These are phyloP conservation scores for Hanseniaspora sp. DNA, from an alignment of 1,139 yeast genomes.

Conservation along the genomic window DNA sequence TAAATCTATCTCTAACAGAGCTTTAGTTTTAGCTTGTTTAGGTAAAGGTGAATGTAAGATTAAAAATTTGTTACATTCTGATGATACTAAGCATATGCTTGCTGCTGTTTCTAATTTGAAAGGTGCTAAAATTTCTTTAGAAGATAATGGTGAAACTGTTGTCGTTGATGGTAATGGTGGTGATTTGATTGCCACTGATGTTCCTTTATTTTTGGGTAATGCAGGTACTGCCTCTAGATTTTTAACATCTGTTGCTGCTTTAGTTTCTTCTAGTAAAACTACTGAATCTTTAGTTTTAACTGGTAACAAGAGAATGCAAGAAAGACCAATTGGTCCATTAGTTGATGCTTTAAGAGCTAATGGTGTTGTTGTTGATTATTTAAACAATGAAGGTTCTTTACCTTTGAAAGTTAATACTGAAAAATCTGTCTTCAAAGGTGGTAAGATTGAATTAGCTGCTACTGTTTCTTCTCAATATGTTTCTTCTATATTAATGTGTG, in stretches of 20 bases:
- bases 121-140: constrained; percentile 70
- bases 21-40: constrained; percentile 81
- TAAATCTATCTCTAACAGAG: constrained; percentile 91
- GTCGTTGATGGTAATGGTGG: constrained; percentile 88
- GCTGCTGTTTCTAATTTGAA: constrained; percentile 67
- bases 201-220: constrained; percentile 76
- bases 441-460: constrained; percentile 86
- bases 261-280: constrained; percentile 42
- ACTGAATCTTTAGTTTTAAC: constrained; percentile 53
- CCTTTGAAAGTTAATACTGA: constrained; percentile 70
- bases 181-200: constrained; percentile 44
- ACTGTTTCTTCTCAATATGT: constrained; percentile 96
- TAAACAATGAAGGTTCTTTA: constrained; percentile 68
- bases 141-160: constrained; percentile 80
- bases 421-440: constrained; percentile 62
- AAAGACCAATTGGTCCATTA: constrained; percentile 92
- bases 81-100: constrained; percentile 92
- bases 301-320: constrained; percentile 95
- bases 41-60: constrained; percentile 77
- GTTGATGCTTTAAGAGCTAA: constrained; percentile 79
- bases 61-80: constrained; percentile 80
- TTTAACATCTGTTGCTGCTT: constrained; percentile 78
- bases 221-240: constrained; percentile 98
- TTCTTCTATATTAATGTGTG: constrained; percentile 91
- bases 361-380: constrained; percentile 63